Evolutionary conservation across 2,329 filamentous ascomycete species (phyloP), one percentile per base, ranked within the genome.

Genomic region (Arthrobotrys musiformis): DNA sequence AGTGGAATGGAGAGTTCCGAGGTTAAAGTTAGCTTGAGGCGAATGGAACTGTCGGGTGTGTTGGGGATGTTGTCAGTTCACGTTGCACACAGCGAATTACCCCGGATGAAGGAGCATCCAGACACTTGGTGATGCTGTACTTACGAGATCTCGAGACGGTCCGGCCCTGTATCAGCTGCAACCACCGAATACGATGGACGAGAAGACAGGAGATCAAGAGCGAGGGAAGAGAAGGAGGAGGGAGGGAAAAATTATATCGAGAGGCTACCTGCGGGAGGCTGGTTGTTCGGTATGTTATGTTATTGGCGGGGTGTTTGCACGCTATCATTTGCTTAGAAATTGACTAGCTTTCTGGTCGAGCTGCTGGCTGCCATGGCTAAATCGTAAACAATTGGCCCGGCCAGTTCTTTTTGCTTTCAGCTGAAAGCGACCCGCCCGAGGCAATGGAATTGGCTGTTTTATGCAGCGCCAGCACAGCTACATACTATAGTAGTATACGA

Each of bases 381-480:
- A 42, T 48, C 35, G 19, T 58, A 60, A 73, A 60, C 52, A 44
- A 61, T 60, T 69, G 40, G 64, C 40, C 63, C 52, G 44, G 44
- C 54, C 42, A 70, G 30, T 30, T 52, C n/a, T 35, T 22, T 35
- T 35, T 22, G 67, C 46, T 63, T 63, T 58, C 50, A 56, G 50
- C 50, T 56, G 50, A 56, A 56, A 56, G 28, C 42, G 40, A 35
- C 24, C 40, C 24, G 58, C 58, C 68, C 69, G 69, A 72, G 68
- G 68, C 68, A 72, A 64, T 48, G 64, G 26, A 62, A 58, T 58
- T 46, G 37, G 30, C 11, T 42, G 22, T 58, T 19, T 52, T 17
- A 66, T 73, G 69, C 60, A 66, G 69, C 46, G 69, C 69, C 60
- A 67, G 69, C 69, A 66, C 69, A 66, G 40, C 58, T 35, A n/a